Conservation (phyloP, 192 early-diverging fungal genomes). For the Backusella tuberculispora region DNA sequence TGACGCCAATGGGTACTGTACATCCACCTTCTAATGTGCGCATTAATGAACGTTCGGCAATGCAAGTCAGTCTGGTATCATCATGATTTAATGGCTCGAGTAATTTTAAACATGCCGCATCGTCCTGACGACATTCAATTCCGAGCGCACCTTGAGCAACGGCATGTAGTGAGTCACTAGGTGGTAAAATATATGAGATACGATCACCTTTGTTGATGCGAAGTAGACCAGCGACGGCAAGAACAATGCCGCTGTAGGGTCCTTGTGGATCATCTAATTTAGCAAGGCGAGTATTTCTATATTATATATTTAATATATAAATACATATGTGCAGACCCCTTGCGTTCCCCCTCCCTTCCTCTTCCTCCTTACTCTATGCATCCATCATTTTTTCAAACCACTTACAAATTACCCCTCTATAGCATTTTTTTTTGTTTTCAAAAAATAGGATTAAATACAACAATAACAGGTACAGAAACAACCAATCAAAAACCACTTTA, state of each 20-base stretch:
- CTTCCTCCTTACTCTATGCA: too few species aligned
- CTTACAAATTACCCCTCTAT: slow-evolving; percentile 42
- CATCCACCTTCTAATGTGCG: slow-evolving; percentile 91
- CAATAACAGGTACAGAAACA: slow-evolving; percentile 7
- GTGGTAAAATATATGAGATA: slow-evolving; percentile 71
- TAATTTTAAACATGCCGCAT: slow-evolving; percentile 51
- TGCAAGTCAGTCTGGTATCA: slow-evolving; percentile 66
- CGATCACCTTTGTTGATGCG: slow-evolving; percentile 70
- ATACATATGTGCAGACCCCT: slow-evolving; percentile 37
- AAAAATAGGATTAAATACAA: slow-evolving; percentile 5
- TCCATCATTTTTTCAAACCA: slow-evolving; percentile 14
- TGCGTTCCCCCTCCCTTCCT: too few species aligned
- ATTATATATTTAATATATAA: slow-evolving; percentile 47
- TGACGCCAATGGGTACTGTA: slow-evolving; percentile 91
- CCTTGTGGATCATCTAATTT: slow-evolving; percentile 81
- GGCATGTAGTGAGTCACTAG: slow-evolving; percentile 73
- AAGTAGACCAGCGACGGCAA: slow-evolving; percentile 85
- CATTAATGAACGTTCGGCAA: slow-evolving; percentile 87
- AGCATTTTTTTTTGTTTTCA: too few species aligned
- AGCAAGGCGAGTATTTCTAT: slow-evolving; percentile 81
- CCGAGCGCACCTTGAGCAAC: slow-evolving; percentile 93
- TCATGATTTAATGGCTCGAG: slow-evolving; percentile 67
- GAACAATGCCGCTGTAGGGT: slow-evolving; percentile 76
- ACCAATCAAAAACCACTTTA: slow-evolving; percentile 44
- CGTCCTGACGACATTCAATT: slow-evolving; percentile 76